Evolutionary conservation across 257 asterid species (phyloP), one percentile per base, ranked within the genome.

Genomic region (Solanum pennellii): DNA sequence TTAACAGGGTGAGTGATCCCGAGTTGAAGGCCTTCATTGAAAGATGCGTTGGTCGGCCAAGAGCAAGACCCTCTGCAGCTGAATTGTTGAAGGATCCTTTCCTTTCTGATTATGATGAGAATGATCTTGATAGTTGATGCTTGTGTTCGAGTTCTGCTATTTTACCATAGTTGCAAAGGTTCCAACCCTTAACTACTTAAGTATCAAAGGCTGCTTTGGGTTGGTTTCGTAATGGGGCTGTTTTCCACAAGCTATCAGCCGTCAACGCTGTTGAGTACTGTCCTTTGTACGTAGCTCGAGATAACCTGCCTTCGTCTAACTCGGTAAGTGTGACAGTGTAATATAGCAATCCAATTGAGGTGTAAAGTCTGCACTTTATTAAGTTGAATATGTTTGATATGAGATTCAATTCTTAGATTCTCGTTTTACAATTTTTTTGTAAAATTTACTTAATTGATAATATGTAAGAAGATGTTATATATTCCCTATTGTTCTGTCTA

Each of bases 1-100:
- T 89, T 83, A 42, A 86, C 42, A 86, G 85, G 37, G 89, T 89
- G 87, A 86, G 49, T 3, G 85, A 89, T 41, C 74, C 82, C 27
- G 91, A 86, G 87, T 75, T 89, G 65, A 89, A 89, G 87, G 86
- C 87, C 35, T 89, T 89, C 86, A 89, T 89, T 59, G 84, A 47
- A 42, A 89, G 74, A 42, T 89, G 91, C 5, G 20, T 89, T 44
- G 89, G 89, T 9, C 82, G 47, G 86, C 89, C 91, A 41, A 86
- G 91, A 83, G 87, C 76, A 47, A 86, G 87, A 66, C 91, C 89
- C 41, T 86, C 91, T 3, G 90, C 90, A 21, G 87, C 87, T 86
- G 85, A 86, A n/a, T 80, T 86, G 35, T 88, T 89, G 72, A 84
- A 89, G 56, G 87, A 89, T 62, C 80, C 87, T 29, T 89, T 89